Evolutionary conservation across 495 filamentous ascomycete genomes (phyloP).

Genomic region (Xylaria venustula): DNA sequence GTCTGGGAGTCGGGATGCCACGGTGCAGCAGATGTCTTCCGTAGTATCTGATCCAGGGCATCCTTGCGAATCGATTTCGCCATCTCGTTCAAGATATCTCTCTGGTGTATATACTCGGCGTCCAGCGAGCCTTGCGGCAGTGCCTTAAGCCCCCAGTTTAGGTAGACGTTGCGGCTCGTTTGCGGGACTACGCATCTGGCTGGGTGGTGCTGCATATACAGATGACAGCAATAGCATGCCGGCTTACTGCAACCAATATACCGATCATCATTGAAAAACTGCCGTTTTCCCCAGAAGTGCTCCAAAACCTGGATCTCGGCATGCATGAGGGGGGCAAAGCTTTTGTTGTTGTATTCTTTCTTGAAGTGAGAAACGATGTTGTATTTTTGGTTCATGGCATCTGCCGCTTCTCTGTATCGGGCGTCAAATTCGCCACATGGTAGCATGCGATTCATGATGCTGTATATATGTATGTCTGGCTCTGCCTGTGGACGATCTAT

Average conservation of each 20-base stretch:
- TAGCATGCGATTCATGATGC: constrained; percentile 18
- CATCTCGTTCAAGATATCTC: constrained; percentile 17
- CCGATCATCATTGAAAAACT: constrained; percentile 28
- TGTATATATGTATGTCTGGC: constrained; percentile 9
- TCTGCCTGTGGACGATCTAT: constrained; percentile 9
- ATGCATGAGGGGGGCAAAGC: background rate
- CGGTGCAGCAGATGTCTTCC: background rate
- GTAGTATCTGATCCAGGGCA: constrained; percentile 17
- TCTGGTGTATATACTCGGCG: background rate
- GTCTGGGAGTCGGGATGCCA: constrained; percentile 20
- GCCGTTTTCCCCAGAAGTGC: constrained; percentile 6
- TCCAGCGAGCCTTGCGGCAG: constrained; percentile 2
- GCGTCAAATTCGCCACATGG: background rate
- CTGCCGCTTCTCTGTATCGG: constrained; percentile 6
- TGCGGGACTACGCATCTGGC: constrained; percentile 22
- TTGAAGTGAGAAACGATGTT: constrained; percentile 22
- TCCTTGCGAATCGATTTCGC: constrained; percentile 15
- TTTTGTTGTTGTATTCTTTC: constrained; percentile 27
- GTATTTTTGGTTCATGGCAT: constrained; percentile 12
- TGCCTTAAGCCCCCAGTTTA: constrained; percentile 31
- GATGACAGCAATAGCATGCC: constrained; percentile 34
- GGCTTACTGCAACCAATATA: constrained; percentile 44
- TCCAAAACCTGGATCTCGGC: constrained; percentile 21
- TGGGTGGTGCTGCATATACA: constrained; percentile 30
- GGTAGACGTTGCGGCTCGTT: constrained; percentile 35